A percentile compares a stretch with the other conserved stretches of the same genome.
phyloP scores from a whole-genome alignment of 164 flowering plant species.

The Magnolia sinica region DNA sequence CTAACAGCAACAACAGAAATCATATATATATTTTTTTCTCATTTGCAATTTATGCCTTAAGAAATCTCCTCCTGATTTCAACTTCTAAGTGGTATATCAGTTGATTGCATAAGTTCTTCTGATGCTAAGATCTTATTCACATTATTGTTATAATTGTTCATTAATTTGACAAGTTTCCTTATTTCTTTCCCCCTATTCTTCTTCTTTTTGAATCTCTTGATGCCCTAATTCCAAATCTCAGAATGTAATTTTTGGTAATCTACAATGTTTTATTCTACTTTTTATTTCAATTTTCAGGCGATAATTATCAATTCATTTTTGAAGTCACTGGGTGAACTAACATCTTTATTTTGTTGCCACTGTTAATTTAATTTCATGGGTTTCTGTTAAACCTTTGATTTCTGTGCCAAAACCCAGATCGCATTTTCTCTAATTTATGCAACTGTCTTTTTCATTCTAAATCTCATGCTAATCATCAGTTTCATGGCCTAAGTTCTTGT shows the following conservation, averaged over 20 bases:
- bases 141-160: no score
- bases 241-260: slow-evolving; percentile 1
- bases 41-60: not conserved
- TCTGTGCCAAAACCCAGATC: slow-evolving; percentile 7
- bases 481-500: no score
- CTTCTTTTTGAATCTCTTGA: not conserved
- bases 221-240: not conserved
- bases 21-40: not conserved
- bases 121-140: not conserved
- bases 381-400: not conserved
- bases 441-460: not conserved
- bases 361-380: not conserved
- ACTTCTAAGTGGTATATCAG: no score
- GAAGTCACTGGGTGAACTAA: not conserved
- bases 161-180: no score
- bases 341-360: not conserved
- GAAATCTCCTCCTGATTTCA: not conserved
- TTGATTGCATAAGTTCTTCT: not conserved
- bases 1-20: not conserved
- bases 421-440: not conserved
- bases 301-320: not conserved
- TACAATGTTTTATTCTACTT: not conserved
- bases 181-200: not conserved
- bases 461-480: no score
- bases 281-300: not conserved